Percentiles rank a stretch among this genome's conserved stretches.
Evolutionary conservation across 1,284 basidiomycete species (phyloP).

Genomic region (Ustilago nuda): DNA sequence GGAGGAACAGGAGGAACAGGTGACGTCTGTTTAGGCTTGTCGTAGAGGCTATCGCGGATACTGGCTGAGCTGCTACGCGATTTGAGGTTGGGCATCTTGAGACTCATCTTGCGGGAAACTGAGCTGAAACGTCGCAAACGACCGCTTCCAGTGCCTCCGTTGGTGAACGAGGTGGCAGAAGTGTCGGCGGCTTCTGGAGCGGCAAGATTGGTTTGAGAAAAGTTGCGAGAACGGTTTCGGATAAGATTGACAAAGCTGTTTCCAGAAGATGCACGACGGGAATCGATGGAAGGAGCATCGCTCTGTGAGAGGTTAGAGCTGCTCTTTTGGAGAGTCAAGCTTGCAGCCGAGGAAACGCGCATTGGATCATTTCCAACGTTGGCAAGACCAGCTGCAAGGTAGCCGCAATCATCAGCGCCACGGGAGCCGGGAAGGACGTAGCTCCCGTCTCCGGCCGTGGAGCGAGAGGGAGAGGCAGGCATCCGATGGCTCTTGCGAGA

Average conservation of each 20-base stretch:
- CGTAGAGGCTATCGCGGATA: constrained; percentile 25
- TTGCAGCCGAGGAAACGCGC: constrained; percentile 26
- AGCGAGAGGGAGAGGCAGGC: constrained; percentile 18
- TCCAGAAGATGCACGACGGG: constrained; percentile 34
- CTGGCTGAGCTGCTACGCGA: constrained; percentile 24
- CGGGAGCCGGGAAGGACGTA: neutral
- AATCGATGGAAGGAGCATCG: constrained; percentile 51
- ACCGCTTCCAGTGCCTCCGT: neutral
- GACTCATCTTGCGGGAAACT: constrained; percentile 43
- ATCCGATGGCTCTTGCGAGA: constrained; percentile 10
- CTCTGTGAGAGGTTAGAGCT: constrained; percentile 49
- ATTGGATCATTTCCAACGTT: constrained; percentile 10
- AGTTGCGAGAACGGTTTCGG: constrained; percentile 42
- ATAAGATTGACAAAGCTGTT: constrained; percentile 43
- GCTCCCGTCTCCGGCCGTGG: constrained; percentile 1
- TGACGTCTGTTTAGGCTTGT: constrained; percentile 23
- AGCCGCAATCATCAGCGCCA: constrained; percentile 15
- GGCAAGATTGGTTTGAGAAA: constrained; percentile 44
- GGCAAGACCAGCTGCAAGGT: constrained; percentile 22
- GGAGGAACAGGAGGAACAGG: constrained; percentile 30
- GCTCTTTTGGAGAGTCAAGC: constrained; percentile 42
- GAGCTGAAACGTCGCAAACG: constrained; percentile 45
- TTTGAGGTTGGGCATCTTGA: constrained; percentile 41
- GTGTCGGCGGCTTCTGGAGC: constrained; percentile 18
- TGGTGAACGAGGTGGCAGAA: neutral